Percentiles rank a stretch among this genome's conserved stretches.
These are phyloP conservation scores for Tetrastigma voinierianum DNA, from an alignment of 164 flowering plant species.

Conservation along the genomic window DNA sequence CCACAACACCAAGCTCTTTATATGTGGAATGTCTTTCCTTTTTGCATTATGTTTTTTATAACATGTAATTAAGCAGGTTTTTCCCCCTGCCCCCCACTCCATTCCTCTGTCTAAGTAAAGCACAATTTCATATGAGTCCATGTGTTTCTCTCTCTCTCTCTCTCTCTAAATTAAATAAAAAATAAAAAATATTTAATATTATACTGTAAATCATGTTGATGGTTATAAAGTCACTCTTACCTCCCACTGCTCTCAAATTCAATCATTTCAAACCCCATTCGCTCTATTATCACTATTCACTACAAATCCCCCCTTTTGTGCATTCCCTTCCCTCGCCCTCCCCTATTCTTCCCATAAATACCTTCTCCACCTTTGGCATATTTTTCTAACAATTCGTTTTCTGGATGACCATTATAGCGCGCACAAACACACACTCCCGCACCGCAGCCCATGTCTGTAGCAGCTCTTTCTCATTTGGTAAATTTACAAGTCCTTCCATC, in stretches of 20 bases:
- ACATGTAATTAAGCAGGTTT: conserved; percentile 17
- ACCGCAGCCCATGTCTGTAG: conserved; percentile 49
- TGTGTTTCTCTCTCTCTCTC: conserved; percentile 16
- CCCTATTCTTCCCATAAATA: neutral
- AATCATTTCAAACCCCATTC: conserved; percentile 37
- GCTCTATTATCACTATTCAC: conserved; percentile 16
- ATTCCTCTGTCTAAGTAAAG: conserved; percentile 11
- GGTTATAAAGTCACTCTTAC: conserved; percentile 19
- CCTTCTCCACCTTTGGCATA: neutral
- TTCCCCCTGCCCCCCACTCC: conserved; percentile 15
- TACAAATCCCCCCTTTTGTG: conserved; percentile 7
- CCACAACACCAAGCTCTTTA: no score
- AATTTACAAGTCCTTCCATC: conserved; percentile 36
- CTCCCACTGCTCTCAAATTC: conserved; percentile 42
- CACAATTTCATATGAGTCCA: conserved; percentile 12
- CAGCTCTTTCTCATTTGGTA: conserved; percentile 22
- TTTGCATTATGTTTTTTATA: no score
- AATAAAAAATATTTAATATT: conserved; percentile 6
- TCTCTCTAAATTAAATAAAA: no score
- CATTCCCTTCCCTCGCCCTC: neutral
- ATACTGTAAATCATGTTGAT: conserved; percentile 9
- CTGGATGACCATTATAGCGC: neutral
- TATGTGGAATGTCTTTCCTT: no score
- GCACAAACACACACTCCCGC: neutral
- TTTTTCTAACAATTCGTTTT: conserved; percentile 3